Conservation (phyloP, 805 yeast genomes). For the Saturnispora bothae region DNA sequence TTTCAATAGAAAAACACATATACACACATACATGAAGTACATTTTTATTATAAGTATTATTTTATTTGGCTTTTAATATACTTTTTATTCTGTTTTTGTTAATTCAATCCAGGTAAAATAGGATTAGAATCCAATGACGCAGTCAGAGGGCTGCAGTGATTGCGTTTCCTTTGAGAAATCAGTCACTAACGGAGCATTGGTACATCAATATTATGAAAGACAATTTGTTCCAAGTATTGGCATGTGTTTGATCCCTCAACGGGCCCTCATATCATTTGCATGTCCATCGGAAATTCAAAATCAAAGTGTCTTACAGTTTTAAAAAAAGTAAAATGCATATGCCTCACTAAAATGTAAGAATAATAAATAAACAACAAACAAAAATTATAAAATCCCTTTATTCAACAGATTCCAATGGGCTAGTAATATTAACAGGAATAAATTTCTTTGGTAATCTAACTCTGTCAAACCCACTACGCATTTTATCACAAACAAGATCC, state of each 20-base stretch:
- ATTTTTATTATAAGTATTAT: not conserved
- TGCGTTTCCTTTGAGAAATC: constrained; percentile 21
- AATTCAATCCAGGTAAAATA: constrained; percentile 10
- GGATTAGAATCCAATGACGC: constrained; percentile 37
- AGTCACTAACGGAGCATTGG: constrained; percentile 56
- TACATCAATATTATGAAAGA: constrained; percentile 21
- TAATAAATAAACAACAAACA: no score
- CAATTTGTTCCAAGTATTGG: not conserved
- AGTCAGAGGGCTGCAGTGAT: constrained; percentile 46
- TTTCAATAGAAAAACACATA: not conserved
- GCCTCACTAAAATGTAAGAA: no score
- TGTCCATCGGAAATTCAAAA: not conserved
- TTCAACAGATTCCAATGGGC: constrained; percentile 26
- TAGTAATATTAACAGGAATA: constrained; percentile 78
- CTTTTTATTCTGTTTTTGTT: constrained; percentile 6
- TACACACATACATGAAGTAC: not conserved
- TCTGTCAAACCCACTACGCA: constrained; percentile 71
- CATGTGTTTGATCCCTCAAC: not conserved
- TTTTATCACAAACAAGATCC: constrained; percentile 74
- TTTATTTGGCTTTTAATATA: constrained; percentile 6
- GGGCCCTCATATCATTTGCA: not conserved
- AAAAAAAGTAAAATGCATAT: no score
- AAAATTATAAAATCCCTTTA: no score
- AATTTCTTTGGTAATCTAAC: constrained; percentile 86
- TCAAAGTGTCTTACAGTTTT: constrained; percentile 3